Percentiles rank a stretch among this genome's conserved stretches.
These are phyloP conservation scores for Catenaria anguillulae DNA, from an alignment of 371 early-diverging fungal genomes.

Conservation along the genomic window DNA sequence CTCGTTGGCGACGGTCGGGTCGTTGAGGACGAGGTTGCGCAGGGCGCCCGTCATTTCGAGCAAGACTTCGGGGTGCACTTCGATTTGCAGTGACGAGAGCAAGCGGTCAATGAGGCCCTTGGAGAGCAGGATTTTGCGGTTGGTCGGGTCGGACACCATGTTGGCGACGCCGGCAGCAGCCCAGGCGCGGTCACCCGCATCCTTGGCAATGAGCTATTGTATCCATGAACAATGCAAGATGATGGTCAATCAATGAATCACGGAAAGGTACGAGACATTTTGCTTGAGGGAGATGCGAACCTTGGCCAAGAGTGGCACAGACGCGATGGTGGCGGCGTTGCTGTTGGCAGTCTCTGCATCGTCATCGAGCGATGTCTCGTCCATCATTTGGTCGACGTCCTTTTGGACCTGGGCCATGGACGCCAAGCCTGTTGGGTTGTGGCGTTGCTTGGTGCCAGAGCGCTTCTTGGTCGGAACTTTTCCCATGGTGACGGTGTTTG, in stretches of 20 bases:
- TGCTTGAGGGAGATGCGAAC: background rate
- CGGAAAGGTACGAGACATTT: background rate
- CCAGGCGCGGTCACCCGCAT: slow-evolving; percentile 69
- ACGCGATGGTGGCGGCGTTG: background rate
- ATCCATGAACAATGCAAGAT: background rate
- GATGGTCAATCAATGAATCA: background rate
- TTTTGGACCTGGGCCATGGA: background rate
- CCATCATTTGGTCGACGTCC: background rate
- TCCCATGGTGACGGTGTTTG: too few relatives aligned
- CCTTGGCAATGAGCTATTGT: slow-evolving; percentile 41
- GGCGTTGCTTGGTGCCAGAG: background rate
- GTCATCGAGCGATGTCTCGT: too few relatives aligned
- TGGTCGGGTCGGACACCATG: slow-evolving; percentile 34
- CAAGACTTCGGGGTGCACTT: slow-evolving; percentile 52
- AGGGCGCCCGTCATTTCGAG: slow-evolving; percentile 64
- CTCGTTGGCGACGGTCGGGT: background rate
- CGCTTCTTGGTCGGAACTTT: background rate
- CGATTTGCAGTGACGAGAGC: slow-evolving; percentile 45
- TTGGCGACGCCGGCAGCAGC: slow-evolving; percentile 73
- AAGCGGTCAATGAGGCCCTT: slow-evolving; percentile 48
- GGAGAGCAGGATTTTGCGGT: slow-evolving; percentile 52
- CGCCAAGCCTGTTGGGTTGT: slow-evolving; percentile 2
- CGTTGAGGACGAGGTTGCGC: slow-evolving; percentile 21
- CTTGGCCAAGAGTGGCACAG: background rate
- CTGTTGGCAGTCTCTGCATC: too few relatives aligned